Conservation (phyloP, 2,329 filamentous ascomycete genomes). For the Fusarium sp. region DNA sequence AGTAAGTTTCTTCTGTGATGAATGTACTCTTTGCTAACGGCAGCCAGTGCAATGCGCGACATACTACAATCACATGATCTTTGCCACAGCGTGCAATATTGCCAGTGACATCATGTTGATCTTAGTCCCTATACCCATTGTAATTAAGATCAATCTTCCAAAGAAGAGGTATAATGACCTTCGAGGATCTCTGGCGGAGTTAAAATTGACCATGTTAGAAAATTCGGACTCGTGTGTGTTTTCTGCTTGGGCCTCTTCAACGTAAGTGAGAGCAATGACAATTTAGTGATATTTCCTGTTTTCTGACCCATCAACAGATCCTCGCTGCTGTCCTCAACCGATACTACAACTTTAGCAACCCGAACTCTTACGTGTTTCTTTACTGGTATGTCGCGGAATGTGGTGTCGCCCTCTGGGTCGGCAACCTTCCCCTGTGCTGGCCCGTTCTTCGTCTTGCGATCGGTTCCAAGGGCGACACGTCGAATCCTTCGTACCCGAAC, state of each 20-base stretch:
- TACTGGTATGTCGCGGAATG: constrained; percentile 74
- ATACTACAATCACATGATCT: constrained; percentile 64
- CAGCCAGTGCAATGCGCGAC: constrained; percentile 60
- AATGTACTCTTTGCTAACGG: constrained; percentile 6
- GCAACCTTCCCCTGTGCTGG: constrained; percentile 74
- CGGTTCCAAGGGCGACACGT: constrained; percentile 42
- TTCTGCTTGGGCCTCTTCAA: constrained; percentile 70
- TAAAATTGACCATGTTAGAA: constrained; percentile 53
- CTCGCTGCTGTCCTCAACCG: constrained; percentile 73
- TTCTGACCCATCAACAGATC: constrained; percentile 58
- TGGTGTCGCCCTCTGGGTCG: constrained; percentile 71
- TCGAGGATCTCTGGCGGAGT: fast-evolving
- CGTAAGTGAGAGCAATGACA: constrained; percentile 28
- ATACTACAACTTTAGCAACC: constrained; percentile 71
- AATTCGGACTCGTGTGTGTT: constrained; percentile 67
- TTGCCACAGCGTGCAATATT: constrained; percentile 63
- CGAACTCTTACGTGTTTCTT: constrained; percentile 70
- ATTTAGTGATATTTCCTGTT: background rate
- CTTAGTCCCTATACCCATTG: constrained; percentile 62
- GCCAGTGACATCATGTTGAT: constrained; percentile 63
- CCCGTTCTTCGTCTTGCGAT: constrained; percentile 65
- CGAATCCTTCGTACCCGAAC: constrained; percentile 46
- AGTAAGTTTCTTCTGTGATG: background rate
- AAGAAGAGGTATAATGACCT: constrained; percentile 42
- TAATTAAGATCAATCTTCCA: constrained; percentile 59